Evolutionary conservation across 2,329 filamentous ascomycete genomes (phyloP), one percentile per base, ranked within the genome.

Genomic region (Stemphylium lycopersici): DNA sequence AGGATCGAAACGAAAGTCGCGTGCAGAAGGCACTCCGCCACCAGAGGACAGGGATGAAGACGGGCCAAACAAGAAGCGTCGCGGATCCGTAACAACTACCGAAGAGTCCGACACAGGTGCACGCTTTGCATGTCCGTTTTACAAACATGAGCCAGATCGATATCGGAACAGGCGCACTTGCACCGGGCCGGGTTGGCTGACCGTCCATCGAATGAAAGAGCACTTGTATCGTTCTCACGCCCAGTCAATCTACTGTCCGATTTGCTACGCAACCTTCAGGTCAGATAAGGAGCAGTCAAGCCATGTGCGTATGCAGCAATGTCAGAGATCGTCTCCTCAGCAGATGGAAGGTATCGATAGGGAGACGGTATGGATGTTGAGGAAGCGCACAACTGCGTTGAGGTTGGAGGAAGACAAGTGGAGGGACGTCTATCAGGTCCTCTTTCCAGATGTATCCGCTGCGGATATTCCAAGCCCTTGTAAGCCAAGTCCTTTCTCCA

Each of bases 181-280:
- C 56, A 71, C 73, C 12, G 71, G 73, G 0, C 74, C 72, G 0
- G 73, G 75, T 1, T 78, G 75, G 69, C 72, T 70, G 1, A 75
- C 69, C 6, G 74, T 77, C 0, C 75, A 77, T 46, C 68, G 76
- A 0, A 72, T 78, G 62, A 79, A 79, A 66, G 76, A 77, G 33
- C 77, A 78, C 47, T 56, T 79, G 0, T 77, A 78, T 33, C 72
- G 73, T 3, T 70, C 74, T 5, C 77, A 79, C 52, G 62, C 70
- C 0, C 71, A 76, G 5, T 63, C 71, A 0, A 70, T 72, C 32
- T 72, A 67, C 57, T 79, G 77, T 45, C 70, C 69, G 12, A 69
- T 76, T 16, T 79, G 77, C 55, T 75, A 73, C 20, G 40, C 60
- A 0, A 68, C 70, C 2, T 78, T 78, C 57, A 67, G 74, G 13